A percentile compares a stretch with the other conserved stretches of the same genome.
phyloP scores from a whole-genome alignment of 352 stramenopile species.

The Discostella stelligera region DNA sequence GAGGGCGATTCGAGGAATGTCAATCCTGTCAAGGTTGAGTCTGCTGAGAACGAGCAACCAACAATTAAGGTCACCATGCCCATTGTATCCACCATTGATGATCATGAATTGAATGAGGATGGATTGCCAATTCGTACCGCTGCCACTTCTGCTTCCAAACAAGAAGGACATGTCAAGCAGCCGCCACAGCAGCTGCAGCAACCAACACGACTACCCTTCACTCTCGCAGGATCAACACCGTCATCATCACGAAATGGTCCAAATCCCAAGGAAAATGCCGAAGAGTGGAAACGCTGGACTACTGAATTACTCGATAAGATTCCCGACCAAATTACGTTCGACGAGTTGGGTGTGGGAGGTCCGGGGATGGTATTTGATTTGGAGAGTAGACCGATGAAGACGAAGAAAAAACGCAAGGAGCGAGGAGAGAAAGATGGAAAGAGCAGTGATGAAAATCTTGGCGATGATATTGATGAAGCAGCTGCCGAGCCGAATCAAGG shows the following conservation, averaged over 20 bases:
- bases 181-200: no score
- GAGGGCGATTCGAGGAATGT: slow-evolving; percentile 3
- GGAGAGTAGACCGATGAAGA: slow-evolving; percentile 24
- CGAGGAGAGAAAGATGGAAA: background rate
- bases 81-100: slow-evolving; percentile 3
- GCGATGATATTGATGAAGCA: background rate
- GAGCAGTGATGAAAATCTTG: background rate
- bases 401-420: slow-evolving; percentile 7
- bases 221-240: background rate
- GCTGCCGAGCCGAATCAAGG: background rate
- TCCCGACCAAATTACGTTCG: slow-evolving; percentile 47
- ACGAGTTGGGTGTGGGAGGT: slow-evolving; percentile 33
- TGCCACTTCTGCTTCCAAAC: no score
- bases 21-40: background rate
- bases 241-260: background rate
- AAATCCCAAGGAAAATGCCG: slow-evolving; percentile 15
- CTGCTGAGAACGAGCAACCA: background rate
- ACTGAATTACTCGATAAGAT: slow-evolving; percentile 42
- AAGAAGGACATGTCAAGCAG: no score
- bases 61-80: slow-evolving; percentile 5
- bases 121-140: background rate
- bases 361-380: slow-evolving; percentile 37
- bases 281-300: slow-evolving; percentile 44
- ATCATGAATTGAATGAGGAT: slow-evolving; percentile 24
- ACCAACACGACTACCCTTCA: slow-evolving; percentile 16